A percentile compares a stretch with the other conserved stretches of the same genome.
phyloP scores from a whole-genome alignment of 108 stramenopile genomes.

The Skeletonema marinoi region DNA sequence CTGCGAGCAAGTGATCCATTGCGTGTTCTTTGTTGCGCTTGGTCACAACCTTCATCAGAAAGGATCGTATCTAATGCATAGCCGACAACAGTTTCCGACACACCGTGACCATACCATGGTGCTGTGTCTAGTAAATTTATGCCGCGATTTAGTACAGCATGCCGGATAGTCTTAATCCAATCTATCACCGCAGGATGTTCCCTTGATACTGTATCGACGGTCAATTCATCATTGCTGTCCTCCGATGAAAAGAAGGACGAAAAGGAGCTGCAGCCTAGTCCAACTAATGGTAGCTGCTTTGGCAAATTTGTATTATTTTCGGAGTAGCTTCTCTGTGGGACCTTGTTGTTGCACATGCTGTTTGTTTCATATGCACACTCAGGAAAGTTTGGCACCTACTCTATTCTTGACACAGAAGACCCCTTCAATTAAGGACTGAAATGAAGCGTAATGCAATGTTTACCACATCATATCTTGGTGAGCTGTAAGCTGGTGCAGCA shows the following conservation, averaged over 20 bases:
- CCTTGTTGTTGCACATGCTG: slow-evolving; percentile 1
- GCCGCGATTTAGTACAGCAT: slow-evolving; percentile 67
- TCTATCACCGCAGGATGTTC: slow-evolving; percentile 67
- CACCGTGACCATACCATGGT: slow-evolving; percentile 92
- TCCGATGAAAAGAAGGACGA: slow-evolving; percentile 75
- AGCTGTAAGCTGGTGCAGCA: no score
- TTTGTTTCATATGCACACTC: background rate
- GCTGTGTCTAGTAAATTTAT: slow-evolving; percentile 86
- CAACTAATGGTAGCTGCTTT: slow-evolving; percentile 57
- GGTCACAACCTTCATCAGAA: slow-evolving; percentile 2
- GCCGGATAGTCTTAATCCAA: slow-evolving; percentile 80
- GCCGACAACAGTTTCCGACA: slow-evolving; percentile 79
- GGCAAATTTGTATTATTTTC: slow-evolving; percentile 17
- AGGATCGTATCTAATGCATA: slow-evolving; percentile 66
- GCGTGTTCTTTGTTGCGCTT: slow-evolving; percentile 10
- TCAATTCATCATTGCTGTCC: slow-evolving; percentile 28
- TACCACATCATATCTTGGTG: no score
- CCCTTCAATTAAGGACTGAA: no score
- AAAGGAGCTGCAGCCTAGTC: slow-evolving; percentile 83
- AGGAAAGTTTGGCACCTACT: no score
- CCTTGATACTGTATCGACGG: slow-evolving; percentile 39
- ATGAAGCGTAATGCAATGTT: no score
- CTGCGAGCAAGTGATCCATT: slow-evolving; percentile 39
- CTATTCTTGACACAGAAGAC: no score
- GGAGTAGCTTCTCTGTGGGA: slow-evolving; percentile 33